Percentiles rank a stretch among this genome's conserved stretches.
phyloP scores from a whole-genome alignment of 139 green algal genomes.

The Chlamydomonas sp. region DNA sequence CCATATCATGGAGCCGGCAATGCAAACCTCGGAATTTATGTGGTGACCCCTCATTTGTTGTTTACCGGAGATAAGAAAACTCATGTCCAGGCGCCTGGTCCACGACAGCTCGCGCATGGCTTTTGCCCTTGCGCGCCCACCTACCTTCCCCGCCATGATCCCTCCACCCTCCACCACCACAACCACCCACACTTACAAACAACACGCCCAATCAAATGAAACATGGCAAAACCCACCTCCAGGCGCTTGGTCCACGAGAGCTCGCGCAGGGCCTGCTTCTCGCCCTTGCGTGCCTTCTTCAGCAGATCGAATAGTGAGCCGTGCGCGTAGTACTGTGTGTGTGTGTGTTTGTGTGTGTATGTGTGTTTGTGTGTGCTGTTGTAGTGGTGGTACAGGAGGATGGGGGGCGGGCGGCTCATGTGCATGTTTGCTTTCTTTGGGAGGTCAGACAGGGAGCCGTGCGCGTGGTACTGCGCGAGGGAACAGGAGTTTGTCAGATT shows the following conservation, averaged over 20 bases:
- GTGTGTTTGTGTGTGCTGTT: background rate
- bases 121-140: background rate
- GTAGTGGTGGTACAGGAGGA: background rate
- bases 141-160: too few relatives aligned
- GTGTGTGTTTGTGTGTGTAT: background rate
- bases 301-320: conserved; percentile 2
- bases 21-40: too few relatives aligned
- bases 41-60: too few relatives aligned
- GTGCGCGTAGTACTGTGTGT: background rate
- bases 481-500: background rate
- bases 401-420: too few relatives aligned
- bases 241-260: conserved; percentile 39
- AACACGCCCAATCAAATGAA: too few relatives aligned
- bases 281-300: background rate
- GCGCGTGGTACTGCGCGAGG: conserved; percentile 50
- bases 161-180: too few relatives aligned
- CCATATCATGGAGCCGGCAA: too few relatives aligned
- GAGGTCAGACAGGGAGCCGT: conserved; percentile 55
- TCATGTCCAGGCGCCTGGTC: conserved; percentile 47
- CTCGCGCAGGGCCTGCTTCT: conserved; percentile 12
- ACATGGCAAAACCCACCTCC: too few relatives aligned
- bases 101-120: conserved; percentile 27
- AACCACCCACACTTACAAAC: too few relatives aligned
- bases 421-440: conserved; percentile 19
- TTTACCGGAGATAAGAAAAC: too few relatives aligned